Percentiles rank a stretch among this genome's conserved stretches.
These are phyloP conservation scores for Theobroma grandiflorum DNA, from an alignment of 441 rosid species.

Conservation along the genomic window DNA sequence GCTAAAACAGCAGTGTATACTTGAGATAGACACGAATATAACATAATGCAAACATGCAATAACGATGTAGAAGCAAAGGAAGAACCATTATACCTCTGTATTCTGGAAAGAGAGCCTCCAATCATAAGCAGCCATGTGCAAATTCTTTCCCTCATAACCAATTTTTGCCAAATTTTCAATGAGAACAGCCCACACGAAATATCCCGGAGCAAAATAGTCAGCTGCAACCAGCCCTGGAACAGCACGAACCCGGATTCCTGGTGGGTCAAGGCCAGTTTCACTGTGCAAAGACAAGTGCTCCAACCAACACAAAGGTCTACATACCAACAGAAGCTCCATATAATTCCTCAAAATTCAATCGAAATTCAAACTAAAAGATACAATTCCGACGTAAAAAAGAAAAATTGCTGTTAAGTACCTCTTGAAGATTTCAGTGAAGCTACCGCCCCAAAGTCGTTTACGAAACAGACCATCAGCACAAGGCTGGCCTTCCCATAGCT, in stretches of 20 bases:
- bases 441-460: slow-evolving; percentile 74
- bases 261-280: slow-evolving; percentile 79
- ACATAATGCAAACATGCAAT: not conserved
- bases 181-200: slow-evolving; percentile 73
- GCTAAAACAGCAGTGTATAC: not conserved
- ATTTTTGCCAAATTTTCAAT: slow-evolving; percentile 73
- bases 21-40: not conserved
- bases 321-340: not conserved
- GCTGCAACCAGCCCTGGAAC: slow-evolving; percentile 63
- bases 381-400: not conserved
- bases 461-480: slow-evolving; percentile 72
- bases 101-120: slow-evolving; percentile 88
- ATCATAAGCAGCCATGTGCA: slow-evolving; percentile 81
- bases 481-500: slow-evolving; percentile 78
- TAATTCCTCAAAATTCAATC: slow-evolving; percentile 4
- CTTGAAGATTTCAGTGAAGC: slow-evolving; percentile 60
- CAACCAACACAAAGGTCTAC: slow-evolving; percentile 70
- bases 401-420: slow-evolving; percentile 42
- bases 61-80: slow-evolving; percentile 21
- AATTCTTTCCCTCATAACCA: slow-evolving; percentile 72
- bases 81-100: slow-evolving; percentile 57
- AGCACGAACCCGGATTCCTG: slow-evolving; percentile 62
- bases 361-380: slow-evolving; percentile 10
- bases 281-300: slow-evolving; percentile 69
- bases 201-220: slow-evolving; percentile 63